Base-by-base conservation (phyloP, 2,329 filamentous ascomycete species). In the Zasmidium cellare region DNA sequence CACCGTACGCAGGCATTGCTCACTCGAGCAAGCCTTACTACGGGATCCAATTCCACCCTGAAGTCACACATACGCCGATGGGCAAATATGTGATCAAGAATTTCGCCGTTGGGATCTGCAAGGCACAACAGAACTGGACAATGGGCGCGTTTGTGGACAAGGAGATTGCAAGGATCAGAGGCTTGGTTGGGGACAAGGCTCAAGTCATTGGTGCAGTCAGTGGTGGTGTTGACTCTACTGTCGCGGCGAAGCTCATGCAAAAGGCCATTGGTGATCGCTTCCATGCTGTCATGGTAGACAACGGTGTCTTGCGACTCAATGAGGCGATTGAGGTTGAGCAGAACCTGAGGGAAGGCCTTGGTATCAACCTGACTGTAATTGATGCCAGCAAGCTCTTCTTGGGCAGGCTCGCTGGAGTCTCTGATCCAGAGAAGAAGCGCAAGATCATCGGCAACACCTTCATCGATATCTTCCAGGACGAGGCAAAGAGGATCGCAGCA, bases 41-140 rank as follows among this genome's bases (percentile, higher is more conserved):
- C 69, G 90, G 89, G 55, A 84, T 96, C 48, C 92, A 97, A 72
- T 93, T 96, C 74, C 92, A 96, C 74, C 92, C 92, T 1, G 92
- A 97, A 73, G 83, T 96, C 55, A 87, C 84, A 14, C 86, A 91
- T 70, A 92, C 89, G 0, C 81, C 84, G 9, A 80, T 83, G 56
- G 92, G 92, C 31, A 87, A 73, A 9, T 79, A 88, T 24, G 71
- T 96, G 3, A 80, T 97, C 46, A 77, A 82, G 71, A 97, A 97
- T 81, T 97, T 97, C 70, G 87, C 86, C 12, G 82, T 96, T 58
- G 81, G 84, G 19, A 96, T 97, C 63, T 97, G 92, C 75, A 83
- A 85, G 25, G 91, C 89, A 3, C 77, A 82, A 58, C 82, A 86
- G 58, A 84, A 91, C 71, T 97, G 93, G 93, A 87, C 83, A 2